Base-by-base conservation (phyloP, 805 yeast species). In the Starmerella stellata region DNA sequence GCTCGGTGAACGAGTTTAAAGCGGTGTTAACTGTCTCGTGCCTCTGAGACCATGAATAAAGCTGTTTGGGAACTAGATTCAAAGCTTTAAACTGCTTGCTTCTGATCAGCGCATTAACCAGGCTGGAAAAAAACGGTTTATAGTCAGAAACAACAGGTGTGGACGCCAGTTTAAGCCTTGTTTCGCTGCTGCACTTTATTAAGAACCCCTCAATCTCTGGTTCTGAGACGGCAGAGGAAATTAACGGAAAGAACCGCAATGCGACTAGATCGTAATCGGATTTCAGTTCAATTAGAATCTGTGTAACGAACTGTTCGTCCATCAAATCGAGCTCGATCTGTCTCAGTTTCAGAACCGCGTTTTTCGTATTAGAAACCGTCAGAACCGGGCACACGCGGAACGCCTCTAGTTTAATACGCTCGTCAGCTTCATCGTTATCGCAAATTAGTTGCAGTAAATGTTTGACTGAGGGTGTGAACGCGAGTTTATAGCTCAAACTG, bases 221-320 rank as follows among this genome's bases (percentile, higher is more conserved):
- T 14, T 20, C 19, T 4, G 23, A 35, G 7, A 24, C 23, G 16
- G 13, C 16, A 3, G 11, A 14, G 14, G 37, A 32, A 4, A 45
- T 30, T 5, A 44, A 8, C 5, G 48, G 47, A 29, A 40, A 45
- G 19, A 27, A 45, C 19, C 48, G 44, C 27, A 45, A 14, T 3
- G 39, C 21, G 3, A 38, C 18, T n/a, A 5, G n/a, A 5, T 33
- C 31, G 4, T 38, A 23, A 5, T 35, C 32, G 13, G 28, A 32
- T 3, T 19, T 17, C 4, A 19, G 36, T 5, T 29, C 9, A 4
- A 32, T 30, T 8, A 42, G 9, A 3, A 25, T 20, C 32, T 38
- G 31, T 3, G 25, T 16, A 5, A 28, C 35, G 5, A 35, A 27
- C 17, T 28, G 19, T 16, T 27, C 28, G 4, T 39, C 38, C 8